Percentiles rank a stretch among this genome's conserved stretches.
Evolutionary conservation across 768 basidiomycete genomes (phyloP).

Genomic region (Lactarius hengduanensis): DNA sequence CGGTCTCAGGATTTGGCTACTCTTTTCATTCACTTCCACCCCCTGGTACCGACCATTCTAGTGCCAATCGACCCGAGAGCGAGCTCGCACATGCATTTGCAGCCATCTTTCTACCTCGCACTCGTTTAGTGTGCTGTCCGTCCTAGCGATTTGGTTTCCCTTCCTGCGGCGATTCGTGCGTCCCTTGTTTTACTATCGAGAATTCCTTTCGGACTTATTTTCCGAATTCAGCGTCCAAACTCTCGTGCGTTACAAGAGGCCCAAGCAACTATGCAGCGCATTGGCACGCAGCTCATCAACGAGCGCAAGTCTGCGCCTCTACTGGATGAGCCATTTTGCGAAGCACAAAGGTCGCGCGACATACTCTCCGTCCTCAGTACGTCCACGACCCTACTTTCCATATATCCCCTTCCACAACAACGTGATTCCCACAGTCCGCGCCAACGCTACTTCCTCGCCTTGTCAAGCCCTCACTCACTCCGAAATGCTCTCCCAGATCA

Average conservation of each 20-base stretch:
- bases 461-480: constrained; percentile 51
- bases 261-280: constrained; percentile 22
- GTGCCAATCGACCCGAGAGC: constrained; percentile 39
- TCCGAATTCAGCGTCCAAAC: constrained; percentile 17
- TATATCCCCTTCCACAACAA: neutral
- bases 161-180: constrained; percentile 53
- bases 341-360: constrained; percentile 18
- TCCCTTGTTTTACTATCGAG: constrained; percentile 36
- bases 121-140: constrained; percentile 50
- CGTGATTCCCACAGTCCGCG: constrained; percentile 46
- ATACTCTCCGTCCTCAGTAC: constrained; percentile 29
- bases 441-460: constrained; percentile 49
- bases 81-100: constrained; percentile 57
- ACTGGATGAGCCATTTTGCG: neutral
- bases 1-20: constrained; percentile 50
- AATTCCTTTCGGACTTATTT: constrained; percentile 33
- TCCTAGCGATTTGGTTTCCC: constrained; percentile 60
- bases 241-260: constrained; percentile 17
- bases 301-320: constrained; percentile 14
- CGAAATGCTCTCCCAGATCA: constrained; percentile 63
- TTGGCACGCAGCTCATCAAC: constrained; percentile 26
- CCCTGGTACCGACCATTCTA: constrained; percentile 37
- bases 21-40: constrained; percentile 51
- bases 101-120: constrained; percentile 51
- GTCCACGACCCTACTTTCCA: neutral